Conservation (phyloP, 2,329 filamentous ascomycete genomes). For the Daldinia sp. region DNA sequence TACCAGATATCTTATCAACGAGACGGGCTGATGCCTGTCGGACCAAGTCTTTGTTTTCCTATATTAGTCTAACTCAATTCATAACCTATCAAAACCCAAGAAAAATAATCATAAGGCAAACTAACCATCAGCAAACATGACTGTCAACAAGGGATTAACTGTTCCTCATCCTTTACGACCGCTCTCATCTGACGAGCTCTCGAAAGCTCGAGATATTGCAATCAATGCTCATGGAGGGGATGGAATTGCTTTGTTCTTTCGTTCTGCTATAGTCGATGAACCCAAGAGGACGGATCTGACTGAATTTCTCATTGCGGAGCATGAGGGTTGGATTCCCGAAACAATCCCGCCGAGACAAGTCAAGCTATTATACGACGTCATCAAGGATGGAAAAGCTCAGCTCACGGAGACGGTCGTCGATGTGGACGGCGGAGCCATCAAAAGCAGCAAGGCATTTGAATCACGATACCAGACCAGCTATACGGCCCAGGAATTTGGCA, state of each 20-base stretch:
- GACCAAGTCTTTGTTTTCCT: constrained; percentile 11
- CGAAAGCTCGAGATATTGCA: constrained; percentile 46
- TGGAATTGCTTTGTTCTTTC: constrained; percentile 45
- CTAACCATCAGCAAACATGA: constrained; percentile 20
- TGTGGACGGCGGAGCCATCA: constrained; percentile 50
- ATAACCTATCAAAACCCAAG: not conserved
- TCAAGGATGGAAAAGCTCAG: constrained; percentile 50
- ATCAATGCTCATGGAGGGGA: constrained; percentile 45
- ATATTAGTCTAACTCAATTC: not conserved
- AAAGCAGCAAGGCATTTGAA: constrained; percentile 48
- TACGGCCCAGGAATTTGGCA: constrained; percentile 56
- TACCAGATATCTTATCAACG: not conserved
- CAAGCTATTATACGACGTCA: constrained; percentile 60
- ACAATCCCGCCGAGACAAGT: constrained; percentile 56
- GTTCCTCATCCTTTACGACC: constrained; percentile 49
- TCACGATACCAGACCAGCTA: constrained; percentile 55
- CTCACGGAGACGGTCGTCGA: constrained; percentile 57
- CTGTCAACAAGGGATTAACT: constrained; percentile 20
- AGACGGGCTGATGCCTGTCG: constrained; percentile 12
- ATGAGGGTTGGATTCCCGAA: constrained; percentile 45
- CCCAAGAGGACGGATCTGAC: constrained; percentile 47
- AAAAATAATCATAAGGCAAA: constrained; percentile 10
- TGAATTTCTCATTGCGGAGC: constrained; percentile 48
- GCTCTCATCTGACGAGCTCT: constrained; percentile 47
- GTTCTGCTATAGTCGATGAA: constrained; percentile 48